Evolutionary conservation across 352 stramenopile genomes (phyloP), one percentile per base, ranked within the genome.

Genomic region (Phytophthora crassamura): DNA sequence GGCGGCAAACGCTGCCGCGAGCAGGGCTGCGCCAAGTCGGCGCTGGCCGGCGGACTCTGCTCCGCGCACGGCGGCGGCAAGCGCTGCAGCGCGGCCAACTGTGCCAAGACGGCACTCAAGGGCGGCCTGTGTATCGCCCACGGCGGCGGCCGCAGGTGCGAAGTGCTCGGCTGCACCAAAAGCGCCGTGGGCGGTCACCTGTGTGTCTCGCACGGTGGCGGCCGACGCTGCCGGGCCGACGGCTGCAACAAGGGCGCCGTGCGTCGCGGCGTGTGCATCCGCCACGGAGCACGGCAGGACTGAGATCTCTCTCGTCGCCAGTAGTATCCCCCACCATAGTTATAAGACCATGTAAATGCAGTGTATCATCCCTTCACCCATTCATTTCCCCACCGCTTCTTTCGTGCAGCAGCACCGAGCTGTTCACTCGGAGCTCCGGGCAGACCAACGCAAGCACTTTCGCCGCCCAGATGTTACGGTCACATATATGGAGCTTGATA

Each of bases 191-290:
- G 83, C 8, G 82, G 82, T 11, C 74, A 84, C 42, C 20, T 82
- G 5, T 91, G 83, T 35, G 80, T 90, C 28, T 87, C 78, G 6
- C 82, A 91, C 47, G 82, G 82, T 28, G 82, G 82, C 20, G 82
- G 82, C 11, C 74, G 80, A 12, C 80, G 82, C 22, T 94, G 85
- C 49, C 67, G 77, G 16, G 80, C 81, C 48, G 58, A 57, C 12
- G 77, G 67, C 30, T 94, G 86, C 71, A 74, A 81, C 64, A 94
- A 91, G 50, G 80, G 84, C 14, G 84, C 83, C 1, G 82, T 93
- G 4, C 83, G 80, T 20, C 80, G 87, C 25, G 86, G 86, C 4
- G 72, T 89, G 18, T 94, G 86, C 74, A 91, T 94, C 53, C 82
- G 82, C 35, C 83, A 91, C 59, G 83, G 69, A 41, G 69, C 69